phyloP scores from a whole-genome alignment of 441 rosid genomes.

The Erodium chrysanthum region DNA sequence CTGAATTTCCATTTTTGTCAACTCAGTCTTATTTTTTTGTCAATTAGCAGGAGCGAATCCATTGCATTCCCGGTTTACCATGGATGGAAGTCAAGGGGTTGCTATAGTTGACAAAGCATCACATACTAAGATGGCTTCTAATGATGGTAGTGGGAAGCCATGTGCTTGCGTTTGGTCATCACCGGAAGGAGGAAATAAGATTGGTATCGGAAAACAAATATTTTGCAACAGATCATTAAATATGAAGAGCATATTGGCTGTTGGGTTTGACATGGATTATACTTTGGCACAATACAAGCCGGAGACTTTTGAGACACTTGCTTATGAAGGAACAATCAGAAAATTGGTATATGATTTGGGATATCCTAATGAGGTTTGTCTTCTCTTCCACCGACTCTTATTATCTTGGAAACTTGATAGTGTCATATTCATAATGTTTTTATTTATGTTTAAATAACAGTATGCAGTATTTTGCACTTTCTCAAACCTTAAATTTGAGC shows the following conservation, averaged over 20 bases:
- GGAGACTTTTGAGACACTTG: constrained; percentile 91
- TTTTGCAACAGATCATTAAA: constrained; percentile 92
- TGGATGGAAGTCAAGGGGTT: constrained; percentile 37
- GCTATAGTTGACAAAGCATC: constrained; percentile 29
- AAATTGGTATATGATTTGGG: constrained; percentile 85
- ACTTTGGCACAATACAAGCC: constrained; percentile 94
- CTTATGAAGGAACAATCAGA: constrained; percentile 77
- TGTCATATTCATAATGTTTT: neutral
- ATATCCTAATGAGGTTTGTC: constrained; percentile 75
- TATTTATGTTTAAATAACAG: neutral
- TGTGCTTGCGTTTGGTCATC: constrained; percentile 47
- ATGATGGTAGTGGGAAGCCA: constrained; percentile 28
- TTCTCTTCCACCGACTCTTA: constrained; percentile 3
- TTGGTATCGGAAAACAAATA: constrained; percentile 61
- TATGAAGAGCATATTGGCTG: constrained; percentile 86
- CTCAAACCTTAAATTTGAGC: neutral
- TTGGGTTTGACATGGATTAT: constrained; percentile 98
- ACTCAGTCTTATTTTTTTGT: constrained; percentile 8
- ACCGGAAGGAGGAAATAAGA: constrained; percentile 48
- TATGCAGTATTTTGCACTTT: neutral
- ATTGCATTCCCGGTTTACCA: constrained; percentile 32
- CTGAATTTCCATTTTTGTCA: neutral
- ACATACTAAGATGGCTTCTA: constrained; percentile 23
- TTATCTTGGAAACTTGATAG: neutral
- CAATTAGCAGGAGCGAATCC: constrained; percentile 43